These are phyloP conservation scores for Miamiensis avidus DNA, from an alignment of 169 alveolate genomes.

Conservation along the genomic window DNA sequence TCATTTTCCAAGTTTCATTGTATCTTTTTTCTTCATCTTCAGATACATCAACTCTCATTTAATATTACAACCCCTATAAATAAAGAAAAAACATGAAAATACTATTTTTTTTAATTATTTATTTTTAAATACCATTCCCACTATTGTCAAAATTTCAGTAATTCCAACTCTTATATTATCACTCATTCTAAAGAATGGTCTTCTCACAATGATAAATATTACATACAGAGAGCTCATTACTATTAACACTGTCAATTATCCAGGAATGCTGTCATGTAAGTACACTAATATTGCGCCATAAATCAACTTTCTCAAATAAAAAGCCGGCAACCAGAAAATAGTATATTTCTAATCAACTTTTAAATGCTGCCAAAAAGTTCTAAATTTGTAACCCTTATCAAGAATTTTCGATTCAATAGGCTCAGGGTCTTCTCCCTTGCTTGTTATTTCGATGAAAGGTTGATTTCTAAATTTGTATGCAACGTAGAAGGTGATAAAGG, in stretches of 20 bases:
- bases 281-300: neutral
- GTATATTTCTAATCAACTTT: too few species aligned
- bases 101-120: too few species aligned
- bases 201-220: too few species aligned
- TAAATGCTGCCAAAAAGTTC: neutral
- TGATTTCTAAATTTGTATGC: too few species aligned
- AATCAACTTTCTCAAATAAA: too few species aligned
- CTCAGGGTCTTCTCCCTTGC: neutral
- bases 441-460: neutral
- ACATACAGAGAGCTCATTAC: neutral
- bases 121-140: neutral
- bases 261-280: neutral
- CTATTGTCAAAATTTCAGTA: neutral
- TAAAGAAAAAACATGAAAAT: too few species aligned
- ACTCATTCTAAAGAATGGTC: neutral
- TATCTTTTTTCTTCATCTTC: neutral
- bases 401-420: neutral
- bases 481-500: too few species aligned
- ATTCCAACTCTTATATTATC: neutral
- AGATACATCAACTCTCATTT: neutral
- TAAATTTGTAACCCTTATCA: too few species aligned
- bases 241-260: too few species aligned
- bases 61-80: neutral
- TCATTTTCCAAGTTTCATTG: neutral
- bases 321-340: neutral